Percentiles rank a stretch among this genome's conserved stretches.
These are phyloP conservation scores for Westerdykella ornata DNA, from an alignment of 2,329 filamentous ascomycete genomes.

Conservation along the genomic window DNA sequence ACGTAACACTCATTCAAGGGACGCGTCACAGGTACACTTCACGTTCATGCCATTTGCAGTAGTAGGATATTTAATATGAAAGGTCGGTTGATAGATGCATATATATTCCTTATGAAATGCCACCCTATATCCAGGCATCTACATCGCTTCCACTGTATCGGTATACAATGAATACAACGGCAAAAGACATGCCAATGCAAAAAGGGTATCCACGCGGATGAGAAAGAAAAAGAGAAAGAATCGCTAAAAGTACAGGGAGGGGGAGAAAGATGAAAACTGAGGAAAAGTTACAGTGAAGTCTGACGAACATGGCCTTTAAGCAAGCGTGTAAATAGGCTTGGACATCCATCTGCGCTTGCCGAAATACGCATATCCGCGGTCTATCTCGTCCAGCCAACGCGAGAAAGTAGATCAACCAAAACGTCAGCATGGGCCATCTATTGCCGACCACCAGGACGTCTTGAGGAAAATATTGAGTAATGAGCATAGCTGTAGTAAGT, in stretches of 20 bases:
- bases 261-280: no score
- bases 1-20: slow-evolving; percentile 7
- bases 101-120: no score
- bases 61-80: slow-evolving; percentile 2
- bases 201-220: neutral
- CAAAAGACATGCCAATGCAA: neutral
- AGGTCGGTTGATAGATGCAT: neutral
- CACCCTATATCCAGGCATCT: slow-evolving; percentile 3
- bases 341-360: no score
- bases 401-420: no score
- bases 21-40: slow-evolving; percentile 9
- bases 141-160: slow-evolving; percentile 10
- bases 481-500: neutral
- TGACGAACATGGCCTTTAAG: no score
- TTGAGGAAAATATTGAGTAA: neutral
- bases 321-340: no score
- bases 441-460: neutral
- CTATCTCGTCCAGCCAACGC: no score
- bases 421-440: neutral
- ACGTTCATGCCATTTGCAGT: slow-evolving; percentile 10
- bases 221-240: no score
- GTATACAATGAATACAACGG: neutral
- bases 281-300: no score
- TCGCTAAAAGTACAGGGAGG: no score
- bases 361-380: no score